Evolutionary conservation across 306 rosid species (phyloP), one percentile per base, ranked within the genome.

Genomic region (Styphnolobium japonicum): DNA sequence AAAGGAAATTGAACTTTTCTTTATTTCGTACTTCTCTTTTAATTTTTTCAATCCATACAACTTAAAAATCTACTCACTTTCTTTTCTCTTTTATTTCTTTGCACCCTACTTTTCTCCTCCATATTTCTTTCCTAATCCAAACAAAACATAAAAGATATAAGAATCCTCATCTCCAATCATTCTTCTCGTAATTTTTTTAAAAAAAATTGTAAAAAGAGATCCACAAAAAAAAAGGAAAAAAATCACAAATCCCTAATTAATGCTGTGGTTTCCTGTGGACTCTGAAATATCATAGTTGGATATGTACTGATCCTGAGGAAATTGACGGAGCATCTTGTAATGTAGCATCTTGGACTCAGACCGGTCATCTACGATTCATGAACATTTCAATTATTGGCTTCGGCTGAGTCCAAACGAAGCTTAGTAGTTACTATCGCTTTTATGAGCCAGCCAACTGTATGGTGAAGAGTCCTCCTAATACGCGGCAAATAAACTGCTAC

Each of bases 381-480:
- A 69, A 53, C 23, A 56, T 21, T 55, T 55, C 27, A 56, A 55
- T 55, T 21, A 23, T 39, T 22, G 55, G 25, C 15, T 14, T 73
- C 0, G 40, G 53, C 64, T 15, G 27, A 37, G 16, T 73, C 78
- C 55, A 73, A 39, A 22, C 37, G 36, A 70, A 49, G 43, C 10
- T 45, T 43, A 3, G 10, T 19, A 69, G 27, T 55, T 73, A 8
- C 11, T 22, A 14, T 56, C 55, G 37, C 37, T 22, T 7, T 12
- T 75, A 22, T 43, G 70, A 74, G 45, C 45, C 79, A 58, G 45
- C 46, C 61, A 75, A 60, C 7, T 60, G 60, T 58, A 33, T 45
- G 58, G 45, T 39, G 15, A 53, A 34, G 78, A 19, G 5, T 36
- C 65, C 65, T 52, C 34, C 22, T 11, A 37, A 37, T 72, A 72